Conservation (phyloP, 352 stramenopile species). For the Globisporangium spiculum region DNA sequence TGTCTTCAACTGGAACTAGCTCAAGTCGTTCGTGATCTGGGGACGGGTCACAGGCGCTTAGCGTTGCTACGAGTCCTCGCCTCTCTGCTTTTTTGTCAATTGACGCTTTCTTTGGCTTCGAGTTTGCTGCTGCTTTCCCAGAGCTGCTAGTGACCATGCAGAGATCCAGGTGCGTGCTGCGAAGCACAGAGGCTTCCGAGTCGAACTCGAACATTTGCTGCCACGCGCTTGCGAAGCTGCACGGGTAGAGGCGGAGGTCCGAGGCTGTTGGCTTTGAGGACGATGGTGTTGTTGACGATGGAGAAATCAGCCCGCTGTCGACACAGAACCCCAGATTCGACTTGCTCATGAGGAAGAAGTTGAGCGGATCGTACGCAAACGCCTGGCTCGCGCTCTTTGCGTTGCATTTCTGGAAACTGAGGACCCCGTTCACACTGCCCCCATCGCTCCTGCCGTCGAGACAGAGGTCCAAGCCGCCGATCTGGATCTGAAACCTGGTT, state of each 20-base stretch:
- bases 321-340: neutral
- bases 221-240: neutral
- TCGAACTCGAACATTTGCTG: slow-evolving; percentile 13
- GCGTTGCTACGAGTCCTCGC: neutral
- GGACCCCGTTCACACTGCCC: neutral
- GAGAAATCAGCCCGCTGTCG: slow-evolving; percentile 8
- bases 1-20: neutral
- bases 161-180: neutral
- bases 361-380: slow-evolving; percentile 17
- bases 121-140: neutral
- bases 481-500: slow-evolving; percentile 8
- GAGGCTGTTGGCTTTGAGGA: neutral
- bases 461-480: neutral
- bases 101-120: neutral
- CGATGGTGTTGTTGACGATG: neutral
- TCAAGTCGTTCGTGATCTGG: neutral
- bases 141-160: slow-evolving; percentile 9
- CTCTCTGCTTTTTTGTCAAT: neutral
- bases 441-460: neutral
- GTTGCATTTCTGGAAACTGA: slow-evolving; percentile 6
- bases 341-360: slow-evolving; percentile 13
- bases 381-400: neutral
- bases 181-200: neutral
- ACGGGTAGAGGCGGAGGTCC: neutral
- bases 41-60: neutral